Conservation (phyloP, 345 rosid species). For the Populus simonii region DNA sequence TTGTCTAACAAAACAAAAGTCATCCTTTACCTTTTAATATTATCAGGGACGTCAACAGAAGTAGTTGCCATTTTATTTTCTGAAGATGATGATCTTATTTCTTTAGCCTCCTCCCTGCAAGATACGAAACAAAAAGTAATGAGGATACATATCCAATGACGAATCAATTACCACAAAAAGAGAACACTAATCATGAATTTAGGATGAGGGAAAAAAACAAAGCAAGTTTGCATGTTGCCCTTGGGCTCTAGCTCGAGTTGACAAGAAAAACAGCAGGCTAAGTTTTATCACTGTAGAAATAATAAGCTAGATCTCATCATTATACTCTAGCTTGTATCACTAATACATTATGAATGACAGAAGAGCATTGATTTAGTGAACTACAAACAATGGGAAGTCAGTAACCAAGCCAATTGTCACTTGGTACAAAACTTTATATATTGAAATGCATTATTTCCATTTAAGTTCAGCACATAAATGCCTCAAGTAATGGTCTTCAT, state of each 20-base stretch:
- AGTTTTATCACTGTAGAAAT: no score
- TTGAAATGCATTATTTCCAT: background rate
- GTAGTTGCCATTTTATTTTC: slow-evolving; percentile 19
- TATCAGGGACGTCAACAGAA: slow-evolving; percentile 41
- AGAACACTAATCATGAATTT: background rate
- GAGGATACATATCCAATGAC: background rate
- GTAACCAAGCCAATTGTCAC: background rate
- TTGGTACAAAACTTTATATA: background rate
- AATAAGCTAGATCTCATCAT: background rate
- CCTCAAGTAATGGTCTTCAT: background rate
- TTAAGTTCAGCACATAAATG: background rate
- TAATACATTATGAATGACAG: background rate
- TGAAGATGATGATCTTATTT: slow-evolving; percentile 35
- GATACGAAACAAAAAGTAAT: background rate
- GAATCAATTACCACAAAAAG: background rate
- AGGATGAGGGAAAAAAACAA: background rate
- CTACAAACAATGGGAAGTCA: background rate
- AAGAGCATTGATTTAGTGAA: background rate
- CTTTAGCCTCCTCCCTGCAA: slow-evolving; percentile 74
- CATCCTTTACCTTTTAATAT: slow-evolving; percentile 51
- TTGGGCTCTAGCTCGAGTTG: no score
- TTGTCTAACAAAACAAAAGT: background rate
- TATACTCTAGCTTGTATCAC: background rate
- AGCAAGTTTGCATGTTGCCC: background rate
- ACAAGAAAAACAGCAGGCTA: no score